Percentiles rank a stretch among this genome's conserved stretches.
Evolutionary conservation across 192 early-diverging fungal genomes (phyloP).

Genomic region (Coemansia aciculifera): DNA sequence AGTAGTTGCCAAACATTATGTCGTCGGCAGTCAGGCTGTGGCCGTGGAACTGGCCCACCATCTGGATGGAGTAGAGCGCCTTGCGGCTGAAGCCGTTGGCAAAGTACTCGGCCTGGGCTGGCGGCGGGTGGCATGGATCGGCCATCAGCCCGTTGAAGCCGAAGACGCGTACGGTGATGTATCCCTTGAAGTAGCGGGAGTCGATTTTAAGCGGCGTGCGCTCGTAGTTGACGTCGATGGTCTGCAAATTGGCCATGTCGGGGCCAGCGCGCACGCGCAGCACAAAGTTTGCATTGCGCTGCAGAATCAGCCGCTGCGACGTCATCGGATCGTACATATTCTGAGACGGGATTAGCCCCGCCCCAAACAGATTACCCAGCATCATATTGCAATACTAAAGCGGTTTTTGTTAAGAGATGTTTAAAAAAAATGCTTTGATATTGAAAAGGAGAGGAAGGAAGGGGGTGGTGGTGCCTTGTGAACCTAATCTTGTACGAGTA

Average conservation of each 20-base stretch:
- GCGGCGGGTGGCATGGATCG: slow-evolving; percentile 54
- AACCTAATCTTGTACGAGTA: background rate
- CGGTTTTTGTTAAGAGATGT: background rate
- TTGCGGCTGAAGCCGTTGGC: slow-evolving; percentile 53
- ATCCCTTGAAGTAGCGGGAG: slow-evolving; percentile 44
- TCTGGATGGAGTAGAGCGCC: slow-evolving; percentile 55
- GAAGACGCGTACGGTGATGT: slow-evolving; percentile 52
- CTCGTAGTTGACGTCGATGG: slow-evolving; percentile 56
- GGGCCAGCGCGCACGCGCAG: slow-evolving; percentile 53
- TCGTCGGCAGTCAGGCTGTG: slow-evolving; percentile 45
- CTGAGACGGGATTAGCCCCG: slow-evolving; percentile 35
- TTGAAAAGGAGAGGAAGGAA: background rate
- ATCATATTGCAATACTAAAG: slow-evolving; percentile 29
- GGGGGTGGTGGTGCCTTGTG: too few relatives aligned
- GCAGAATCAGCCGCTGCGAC: slow-evolving; percentile 48
- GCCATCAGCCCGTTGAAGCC: slow-evolving; percentile 54
- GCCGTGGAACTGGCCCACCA: slow-evolving; percentile 46
- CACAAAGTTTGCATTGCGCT: slow-evolving; percentile 55
- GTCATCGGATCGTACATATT: slow-evolving; percentile 49
- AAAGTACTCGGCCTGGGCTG: slow-evolving; percentile 49
- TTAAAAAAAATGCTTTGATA: background rate
- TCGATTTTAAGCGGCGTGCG: slow-evolving; percentile 50
- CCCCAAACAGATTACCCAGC: slow-evolving; percentile 54
- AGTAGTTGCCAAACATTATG: slow-evolving; percentile 58
- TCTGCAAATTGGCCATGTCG: slow-evolving; percentile 43